Conservation (phyloP, 2,329 filamentous ascomycete genomes). For the Sphaerostilbella broomeana region DNA sequence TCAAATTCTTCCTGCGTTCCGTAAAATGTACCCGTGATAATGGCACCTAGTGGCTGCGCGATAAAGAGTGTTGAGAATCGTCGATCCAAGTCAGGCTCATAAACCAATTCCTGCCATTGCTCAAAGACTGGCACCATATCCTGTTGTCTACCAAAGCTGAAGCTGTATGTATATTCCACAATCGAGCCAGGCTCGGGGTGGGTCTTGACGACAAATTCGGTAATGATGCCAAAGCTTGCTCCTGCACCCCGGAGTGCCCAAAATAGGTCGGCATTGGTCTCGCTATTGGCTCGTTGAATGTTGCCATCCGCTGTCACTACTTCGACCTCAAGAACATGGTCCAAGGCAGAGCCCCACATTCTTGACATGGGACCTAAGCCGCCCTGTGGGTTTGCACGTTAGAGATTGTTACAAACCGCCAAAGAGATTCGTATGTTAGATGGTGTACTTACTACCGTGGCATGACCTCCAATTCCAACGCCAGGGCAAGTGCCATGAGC, state of each 20-base stretch:
- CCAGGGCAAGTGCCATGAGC: conserved; percentile 54
- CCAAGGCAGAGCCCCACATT: conserved; percentile 52
- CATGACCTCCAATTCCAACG: conserved; percentile 53
- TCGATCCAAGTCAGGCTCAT: conserved; percentile 48
- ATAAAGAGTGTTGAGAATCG: conserved; percentile 54
- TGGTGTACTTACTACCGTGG: conserved; percentile 42
- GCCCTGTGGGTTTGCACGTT: conserved; percentile 32
- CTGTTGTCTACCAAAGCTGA: conserved; percentile 41
- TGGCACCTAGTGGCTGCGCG: conserved; percentile 44
- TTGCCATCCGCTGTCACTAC: conserved; percentile 52
- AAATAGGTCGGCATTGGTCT: conserved; percentile 47
- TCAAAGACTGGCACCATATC: conserved; percentile 45
- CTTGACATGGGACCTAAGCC: conserved; percentile 52
- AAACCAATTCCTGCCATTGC: conserved; percentile 52
- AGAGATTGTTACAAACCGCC: background rate
- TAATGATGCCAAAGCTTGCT: conserved; percentile 50
- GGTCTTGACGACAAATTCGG: conserved; percentile 50
- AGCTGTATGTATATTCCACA: conserved; percentile 52
- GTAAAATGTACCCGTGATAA: conserved; percentile 57
- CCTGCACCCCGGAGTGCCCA: conserved; percentile 51
- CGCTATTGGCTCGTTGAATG: conserved; percentile 40
- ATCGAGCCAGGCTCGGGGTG: conserved; percentile 48
- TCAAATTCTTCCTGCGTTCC: conserved; percentile 51
- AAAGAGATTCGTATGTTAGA: background rate
- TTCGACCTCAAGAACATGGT: conserved; percentile 49